A percentile compares a stretch with the other conserved stretches of the same genome.
Evolutionary conservation across 1,139 yeast genomes (phyloP).

Genomic region (Kurtzmaniella quercitrusa): DNA sequence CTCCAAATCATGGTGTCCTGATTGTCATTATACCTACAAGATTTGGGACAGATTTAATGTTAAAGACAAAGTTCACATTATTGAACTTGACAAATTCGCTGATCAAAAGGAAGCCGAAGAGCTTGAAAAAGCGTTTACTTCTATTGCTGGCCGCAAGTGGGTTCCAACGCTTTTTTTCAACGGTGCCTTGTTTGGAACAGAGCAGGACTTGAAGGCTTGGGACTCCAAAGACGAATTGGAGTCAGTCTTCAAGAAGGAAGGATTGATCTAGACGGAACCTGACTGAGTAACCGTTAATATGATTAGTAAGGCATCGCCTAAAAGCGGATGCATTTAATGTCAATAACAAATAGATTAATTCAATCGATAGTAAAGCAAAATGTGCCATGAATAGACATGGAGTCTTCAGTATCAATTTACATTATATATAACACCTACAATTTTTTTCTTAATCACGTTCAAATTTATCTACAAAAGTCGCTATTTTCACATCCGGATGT

Average conservation of each 20-base stretch:
- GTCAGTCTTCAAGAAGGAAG: slow-evolving; percentile 37
- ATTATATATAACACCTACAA: too few relatives aligned
- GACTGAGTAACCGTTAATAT: too few relatives aligned
- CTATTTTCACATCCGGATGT: not conserved
- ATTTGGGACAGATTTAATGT: slow-evolving; percentile 53
- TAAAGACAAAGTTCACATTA: slow-evolving; percentile 42
- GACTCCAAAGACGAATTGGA: slow-evolving; percentile 42
- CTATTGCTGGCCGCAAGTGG: slow-evolving; percentile 62
- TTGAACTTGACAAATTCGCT: slow-evolving; percentile 58
- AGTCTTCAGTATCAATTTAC: too few relatives aligned
- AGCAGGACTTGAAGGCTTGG: slow-evolving; percentile 44
- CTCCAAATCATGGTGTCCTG: slow-evolving; percentile 77
- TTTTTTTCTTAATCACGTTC: not conserved
- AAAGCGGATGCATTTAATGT: too few relatives aligned
- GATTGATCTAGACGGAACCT: slow-evolving; percentile 20
- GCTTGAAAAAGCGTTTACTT: slow-evolving; percentile 58
- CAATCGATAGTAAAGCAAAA: too few relatives aligned
- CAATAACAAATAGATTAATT: too few relatives aligned
- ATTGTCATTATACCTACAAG: slow-evolving; percentile 59
- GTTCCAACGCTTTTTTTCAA: slow-evolving; percentile 68
- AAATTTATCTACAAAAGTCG: not conserved
- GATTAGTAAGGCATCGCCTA: too few relatives aligned
- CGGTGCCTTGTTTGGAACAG: slow-evolving; percentile 62
- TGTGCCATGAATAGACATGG: too few relatives aligned
- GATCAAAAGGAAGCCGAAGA: slow-evolving; percentile 49